A percentile compares a stretch with the other conserved stretches of the same genome.
Evolutionary conservation across 202 grass and related monocot genomes (phyloP).

Genomic region (Saccharum hybrid): DNA sequence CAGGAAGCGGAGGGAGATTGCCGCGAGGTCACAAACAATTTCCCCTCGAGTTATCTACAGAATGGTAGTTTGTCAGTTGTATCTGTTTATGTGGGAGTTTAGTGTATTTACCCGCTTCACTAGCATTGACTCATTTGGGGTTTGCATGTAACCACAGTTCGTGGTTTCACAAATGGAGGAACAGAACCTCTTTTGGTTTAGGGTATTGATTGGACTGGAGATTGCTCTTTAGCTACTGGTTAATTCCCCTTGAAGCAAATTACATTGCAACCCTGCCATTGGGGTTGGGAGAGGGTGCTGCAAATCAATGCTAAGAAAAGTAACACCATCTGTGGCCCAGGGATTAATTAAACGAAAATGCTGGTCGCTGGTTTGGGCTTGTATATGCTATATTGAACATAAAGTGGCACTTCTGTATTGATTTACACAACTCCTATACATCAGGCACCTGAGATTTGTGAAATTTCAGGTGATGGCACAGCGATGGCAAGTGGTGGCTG

Average conservation of each 20-base stretch:
- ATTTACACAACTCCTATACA: neutral
- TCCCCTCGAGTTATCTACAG: neutral
- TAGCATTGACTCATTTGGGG: neutral
- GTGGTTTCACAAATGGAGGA: neutral
- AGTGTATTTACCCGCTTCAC: neutral
- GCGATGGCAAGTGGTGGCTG: neutral
- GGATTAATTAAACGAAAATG: neutral
- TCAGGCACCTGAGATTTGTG: neutral
- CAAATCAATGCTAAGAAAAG: neutral
- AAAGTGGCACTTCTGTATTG: neutral
- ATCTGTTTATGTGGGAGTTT: neutral
- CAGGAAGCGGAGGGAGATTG: constrained; percentile 59
- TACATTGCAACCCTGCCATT: neutral
- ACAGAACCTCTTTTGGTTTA: neutral
- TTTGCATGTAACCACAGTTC: neutral
- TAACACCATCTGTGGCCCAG: neutral
- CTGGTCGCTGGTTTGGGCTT: neutral
- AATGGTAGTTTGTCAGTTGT: neutral
- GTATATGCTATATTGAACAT: neutral
- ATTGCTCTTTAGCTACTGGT: neutral
- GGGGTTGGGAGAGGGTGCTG: neutral
- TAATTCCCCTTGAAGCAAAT: neutral
- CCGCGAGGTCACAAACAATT: constrained; percentile 54
- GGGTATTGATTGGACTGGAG: neutral
- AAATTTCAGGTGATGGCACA: neutral